Percentiles rank a stretch among this genome's conserved stretches.
phyloP scores from a whole-genome alignment of 2,329 filamentous ascomycete genomes.

The Aspergillus fumigatiaffinis region DNA sequence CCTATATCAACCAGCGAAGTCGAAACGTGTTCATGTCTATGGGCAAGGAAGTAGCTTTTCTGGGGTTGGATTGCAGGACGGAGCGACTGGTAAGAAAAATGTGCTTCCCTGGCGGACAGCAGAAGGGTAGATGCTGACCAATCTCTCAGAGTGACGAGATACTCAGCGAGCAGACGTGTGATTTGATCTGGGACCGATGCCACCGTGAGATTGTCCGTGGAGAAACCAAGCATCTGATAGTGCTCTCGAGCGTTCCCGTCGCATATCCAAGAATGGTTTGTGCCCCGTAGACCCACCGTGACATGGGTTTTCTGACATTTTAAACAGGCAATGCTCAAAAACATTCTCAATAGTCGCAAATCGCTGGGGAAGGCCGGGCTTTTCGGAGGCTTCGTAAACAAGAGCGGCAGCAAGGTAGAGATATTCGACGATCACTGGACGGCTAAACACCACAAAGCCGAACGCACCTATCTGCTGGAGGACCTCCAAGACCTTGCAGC shows the following conservation, averaged over 20 bases:
- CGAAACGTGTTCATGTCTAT: constrained; percentile 82
- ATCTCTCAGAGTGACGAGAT: constrained; percentile 63
- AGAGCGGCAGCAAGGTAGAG: constrained; percentile 87
- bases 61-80: constrained; percentile 87
- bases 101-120: background rate
- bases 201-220: constrained; percentile 78
- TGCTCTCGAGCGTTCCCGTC: constrained; percentile 78
- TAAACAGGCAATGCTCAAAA: constrained; percentile 60
- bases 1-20: constrained; percentile 84
- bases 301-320: constrained; percentile 36
- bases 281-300: constrained; percentile 4
- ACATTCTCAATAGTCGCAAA: constrained; percentile 78
- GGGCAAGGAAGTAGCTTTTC: constrained; percentile 71
- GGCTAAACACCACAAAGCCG: constrained; percentile 86
- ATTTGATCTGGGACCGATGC: constrained; percentile 79
- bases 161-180: constrained; percentile 74
- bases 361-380: constrained; percentile 77
- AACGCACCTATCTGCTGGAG: constrained; percentile 80
- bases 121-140: constrained; percentile 18
- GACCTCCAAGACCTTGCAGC: constrained; percentile 91
- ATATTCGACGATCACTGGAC: constrained; percentile 98
- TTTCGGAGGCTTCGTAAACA: constrained; percentile 76
- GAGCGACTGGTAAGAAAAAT: constrained; percentile 62
- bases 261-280: constrained; percentile 75
- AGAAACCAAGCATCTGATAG: constrained; percentile 83